phyloP scores from a whole-genome alignment of 2,329 filamentous ascomycete genomes.

The Ilyonectria robusta region DNA sequence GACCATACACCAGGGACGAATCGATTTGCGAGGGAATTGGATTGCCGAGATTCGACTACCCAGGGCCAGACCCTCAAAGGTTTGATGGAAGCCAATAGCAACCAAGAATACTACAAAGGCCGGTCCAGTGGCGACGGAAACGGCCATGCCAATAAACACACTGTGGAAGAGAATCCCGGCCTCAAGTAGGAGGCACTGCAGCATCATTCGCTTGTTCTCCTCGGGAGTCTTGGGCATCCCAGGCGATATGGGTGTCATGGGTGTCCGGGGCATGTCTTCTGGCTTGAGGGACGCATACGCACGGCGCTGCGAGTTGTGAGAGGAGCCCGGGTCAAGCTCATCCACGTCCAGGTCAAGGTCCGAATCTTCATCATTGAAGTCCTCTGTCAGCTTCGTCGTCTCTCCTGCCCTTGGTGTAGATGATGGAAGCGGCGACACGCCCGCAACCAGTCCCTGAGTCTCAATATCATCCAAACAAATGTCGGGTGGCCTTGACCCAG shows the following conservation, averaged over 20 bases:
- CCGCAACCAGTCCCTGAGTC: slow-evolving; percentile 69
- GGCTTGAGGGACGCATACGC: slow-evolving; percentile 53
- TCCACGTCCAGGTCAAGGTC: slow-evolving; percentile 73
- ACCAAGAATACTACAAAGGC: slow-evolving; percentile 85
- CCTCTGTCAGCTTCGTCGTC: slow-evolving; percentile 49
- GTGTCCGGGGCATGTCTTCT: slow-evolving; percentile 42
- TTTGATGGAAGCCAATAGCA: slow-evolving; percentile 88
- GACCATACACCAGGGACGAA: slow-evolving; percentile 87
- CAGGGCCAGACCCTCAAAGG: slow-evolving; percentile 89
- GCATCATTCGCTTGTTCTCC: slow-evolving; percentile 75
- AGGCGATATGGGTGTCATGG: slow-evolving; percentile 39
- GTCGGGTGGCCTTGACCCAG: slow-evolving; percentile 60
- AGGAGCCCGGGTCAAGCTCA: slow-evolving; percentile 66
- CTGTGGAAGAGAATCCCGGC: slow-evolving; percentile 89
- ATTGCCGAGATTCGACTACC: slow-evolving; percentile 88
- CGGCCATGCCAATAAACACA: slow-evolving; percentile 89
- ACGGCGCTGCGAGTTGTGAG: slow-evolving; percentile 40
- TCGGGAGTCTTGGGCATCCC: slow-evolving; percentile 60
- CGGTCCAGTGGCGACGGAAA: slow-evolving; percentile 84
- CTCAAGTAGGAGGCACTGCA: slow-evolving; percentile 85
- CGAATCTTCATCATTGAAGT: slow-evolving; percentile 62
- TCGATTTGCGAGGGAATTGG: slow-evolving; percentile 80
- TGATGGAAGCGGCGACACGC: slow-evolving; percentile 71
- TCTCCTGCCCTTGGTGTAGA: slow-evolving; percentile 59
- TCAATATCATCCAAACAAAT: slow-evolving; percentile 68